Conservation (phyloP, 768 basidiomycete genomes). For the Podaxis sp. region DNA sequence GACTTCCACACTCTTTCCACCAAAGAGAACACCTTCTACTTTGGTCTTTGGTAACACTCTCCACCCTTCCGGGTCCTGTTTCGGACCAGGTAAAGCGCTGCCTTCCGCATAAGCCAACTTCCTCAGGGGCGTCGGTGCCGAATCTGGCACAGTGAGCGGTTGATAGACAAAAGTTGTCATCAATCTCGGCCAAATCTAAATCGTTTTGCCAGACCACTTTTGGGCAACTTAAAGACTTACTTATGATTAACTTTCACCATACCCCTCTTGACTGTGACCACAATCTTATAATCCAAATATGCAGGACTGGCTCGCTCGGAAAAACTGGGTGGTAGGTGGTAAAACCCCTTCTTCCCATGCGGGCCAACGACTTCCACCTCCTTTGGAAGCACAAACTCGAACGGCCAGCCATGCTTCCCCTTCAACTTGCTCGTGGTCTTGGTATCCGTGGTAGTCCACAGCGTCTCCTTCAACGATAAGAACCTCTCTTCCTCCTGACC, state of each 20-base stretch:
- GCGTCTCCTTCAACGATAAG: slow-evolving; percentile 37
- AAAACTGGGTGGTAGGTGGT: slow-evolving; percentile 52
- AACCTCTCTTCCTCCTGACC: slow-evolving; percentile 56
- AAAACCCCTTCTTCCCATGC: slow-evolving; percentile 31
- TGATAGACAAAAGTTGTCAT: slow-evolving; percentile 31
- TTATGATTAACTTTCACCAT: slow-evolving; percentile 49
- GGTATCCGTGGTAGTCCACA: slow-evolving; percentile 36
- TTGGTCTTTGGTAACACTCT: slow-evolving; percentile 28
- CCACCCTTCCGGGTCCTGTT: slow-evolving; percentile 39
- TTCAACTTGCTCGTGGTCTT: slow-evolving; percentile 34
- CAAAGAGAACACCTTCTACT: slow-evolving; percentile 35
- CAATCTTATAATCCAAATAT: slow-evolving; percentile 56
- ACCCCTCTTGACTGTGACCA: slow-evolving; percentile 49
- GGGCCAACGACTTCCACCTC: slow-evolving; percentile 38
- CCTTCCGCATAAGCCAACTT: slow-evolving; percentile 34
- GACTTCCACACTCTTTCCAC: slow-evolving; percentile 30
- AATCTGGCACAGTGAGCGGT: slow-evolving; percentile 31
- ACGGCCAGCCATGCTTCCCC: slow-evolving; percentile 50
- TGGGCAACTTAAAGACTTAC: slow-evolving; percentile 29
- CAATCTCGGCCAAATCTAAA: slow-evolving; percentile 22
- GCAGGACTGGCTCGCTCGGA: slow-evolving; percentile 54
- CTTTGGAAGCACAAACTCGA: slow-evolving; percentile 44
- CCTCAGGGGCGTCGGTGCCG: slow-evolving; percentile 35
- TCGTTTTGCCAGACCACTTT: neutral
- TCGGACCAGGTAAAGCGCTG: slow-evolving; percentile 32